A percentile compares a stretch with the other conserved stretches of the same genome.
phyloP scores from a whole-genome alignment of 805 yeast genomes.

The Komagataella mondaviorum region DNA sequence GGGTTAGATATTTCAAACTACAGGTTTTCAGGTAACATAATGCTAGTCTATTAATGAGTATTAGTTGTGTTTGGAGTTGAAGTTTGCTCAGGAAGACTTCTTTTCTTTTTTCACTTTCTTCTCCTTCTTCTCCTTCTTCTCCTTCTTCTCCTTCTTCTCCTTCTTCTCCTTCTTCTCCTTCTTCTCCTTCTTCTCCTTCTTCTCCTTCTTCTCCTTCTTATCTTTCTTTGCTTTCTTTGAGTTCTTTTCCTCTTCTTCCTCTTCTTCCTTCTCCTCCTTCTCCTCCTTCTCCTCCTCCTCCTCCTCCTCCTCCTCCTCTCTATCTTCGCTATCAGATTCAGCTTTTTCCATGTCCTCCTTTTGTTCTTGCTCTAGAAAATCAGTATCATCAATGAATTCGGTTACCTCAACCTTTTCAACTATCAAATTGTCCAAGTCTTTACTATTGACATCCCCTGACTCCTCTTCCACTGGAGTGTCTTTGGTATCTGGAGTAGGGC shows the following conservation, averaged over 20 bases:
- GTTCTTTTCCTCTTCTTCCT: conserved; percentile 7
- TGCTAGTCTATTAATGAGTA: neutral
- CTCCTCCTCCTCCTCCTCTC: conserved; percentile 10
- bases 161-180: conserved; percentile 6
- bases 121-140: conserved; percentile 5
- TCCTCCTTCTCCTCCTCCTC: conserved; percentile 5
- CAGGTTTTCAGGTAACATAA: neutral
- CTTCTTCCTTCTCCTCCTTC: conserved; percentile 5
- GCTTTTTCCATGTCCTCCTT: conserved; percentile 3
- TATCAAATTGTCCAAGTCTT: conserved; percentile 15
- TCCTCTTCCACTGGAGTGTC: neutral
- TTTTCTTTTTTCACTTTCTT: conserved; percentile 1
- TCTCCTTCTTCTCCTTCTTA: conserved; percentile 6
- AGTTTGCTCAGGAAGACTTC: conserved; percentile 3
- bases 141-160: conserved; percentile 7
- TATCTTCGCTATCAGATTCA: conserved; percentile 7
- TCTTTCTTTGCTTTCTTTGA: conserved; percentile 6
- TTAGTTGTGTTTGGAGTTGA: conserved; percentile 1
- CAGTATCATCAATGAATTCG: conserved; percentile 17
- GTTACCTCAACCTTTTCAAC: conserved; percentile 30
- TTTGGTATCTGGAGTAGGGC: neutral
- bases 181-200: conserved; percentile 4
- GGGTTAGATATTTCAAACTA: neutral
- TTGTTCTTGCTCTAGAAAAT: conserved; percentile 9
- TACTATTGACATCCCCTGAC: conserved; percentile 1